Percentiles rank a stretch among this genome's conserved stretches.
phyloP scores from a whole-genome alignment of 352 stramenopile genomes.

The Vaucheria bursata region DNA sequence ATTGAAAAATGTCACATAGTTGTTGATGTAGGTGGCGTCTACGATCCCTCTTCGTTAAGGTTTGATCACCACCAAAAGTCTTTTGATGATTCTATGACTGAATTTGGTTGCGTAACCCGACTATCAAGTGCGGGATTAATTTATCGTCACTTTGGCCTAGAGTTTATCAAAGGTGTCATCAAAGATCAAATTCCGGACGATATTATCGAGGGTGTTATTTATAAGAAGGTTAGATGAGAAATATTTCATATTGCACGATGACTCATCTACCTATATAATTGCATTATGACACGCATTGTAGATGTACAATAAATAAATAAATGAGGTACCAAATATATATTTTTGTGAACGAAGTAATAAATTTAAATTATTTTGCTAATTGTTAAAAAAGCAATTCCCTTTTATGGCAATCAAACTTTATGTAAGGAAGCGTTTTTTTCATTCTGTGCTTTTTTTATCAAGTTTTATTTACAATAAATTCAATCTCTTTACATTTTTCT shows the following conservation, averaged over 20 bases:
- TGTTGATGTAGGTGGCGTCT: constrained; percentile 90
- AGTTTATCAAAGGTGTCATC: constrained; percentile 55
- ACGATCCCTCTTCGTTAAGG: constrained; percentile 62
- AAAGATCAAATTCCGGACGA: constrained; percentile 26
- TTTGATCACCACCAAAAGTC: constrained; percentile 97
- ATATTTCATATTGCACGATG: neutral
- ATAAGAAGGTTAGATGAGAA: constrained; percentile 44
- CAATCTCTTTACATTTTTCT: too few species aligned
- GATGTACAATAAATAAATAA: neutral
- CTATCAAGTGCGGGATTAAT: constrained; percentile 89
- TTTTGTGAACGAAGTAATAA: too few species aligned
- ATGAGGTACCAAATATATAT: neutral
- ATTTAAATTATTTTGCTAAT: too few species aligned
- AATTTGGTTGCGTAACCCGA: constrained; percentile 67
- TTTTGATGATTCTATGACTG: constrained; percentile 70
- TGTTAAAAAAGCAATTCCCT: too few species aligned
- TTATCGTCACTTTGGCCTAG: constrained; percentile 91
- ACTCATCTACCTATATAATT: too few species aligned
- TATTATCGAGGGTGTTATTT: constrained; percentile 65
- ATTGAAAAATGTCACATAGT: constrained; percentile 86
- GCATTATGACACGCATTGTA: neutral
- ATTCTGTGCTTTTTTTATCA: too few species aligned
- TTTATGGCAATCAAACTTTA: neutral
- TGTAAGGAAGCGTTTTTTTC: too few species aligned
- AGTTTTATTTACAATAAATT: too few species aligned